Evolutionary conservation across 164 flowering plant species (phyloP), one percentile per base, ranked within the genome.

Genomic region (Malania oleifera): DNA sequence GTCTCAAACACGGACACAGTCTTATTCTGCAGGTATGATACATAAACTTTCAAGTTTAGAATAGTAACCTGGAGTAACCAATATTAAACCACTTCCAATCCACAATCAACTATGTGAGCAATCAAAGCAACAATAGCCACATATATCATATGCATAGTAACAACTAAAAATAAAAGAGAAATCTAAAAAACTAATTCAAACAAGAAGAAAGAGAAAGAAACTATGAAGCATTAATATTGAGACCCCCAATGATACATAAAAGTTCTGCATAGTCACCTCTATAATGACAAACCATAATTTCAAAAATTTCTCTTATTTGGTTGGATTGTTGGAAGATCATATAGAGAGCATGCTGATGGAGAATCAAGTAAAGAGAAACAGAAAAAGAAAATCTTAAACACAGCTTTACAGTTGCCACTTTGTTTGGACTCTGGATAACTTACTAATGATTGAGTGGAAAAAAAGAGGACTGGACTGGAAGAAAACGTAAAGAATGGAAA

Each of bases 1-100:
- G 97, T 93, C 80, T 93, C 99, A 70, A 93, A 93, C 20, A 93
- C 79, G 29, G 99, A 93, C 15, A 93, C 95, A 10, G 97, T 93
- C 72, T 93, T 93, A 70, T 93, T 89, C 99, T 93, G 89, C 78
- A 84, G 57, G 17, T 18, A 47, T 11, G 17, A 61, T 14, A 17
- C 26, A 50, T 1, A 19, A 49, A 41, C 29, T 14, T 6, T 4
- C 40, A 25, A 22, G 22, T 48, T 39, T 8, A 46, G 29, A 29
- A 46, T 5, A 20, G 12, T 20, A 46, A 46, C 50, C 25, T 20
- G 26, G 3, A 46, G 26, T 23, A 46, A 46, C 11, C 20, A 43
- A 7, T 44, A 25, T 20, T 17, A 12, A 22, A 26, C 23, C n/a
- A 6, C 39, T 28, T n/a, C 15, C 6, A 26, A 18, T 28, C 28